phyloP scores from a whole-genome alignment of 768 basidiomycete genomes.

The Tricholoma sp. region DNA sequence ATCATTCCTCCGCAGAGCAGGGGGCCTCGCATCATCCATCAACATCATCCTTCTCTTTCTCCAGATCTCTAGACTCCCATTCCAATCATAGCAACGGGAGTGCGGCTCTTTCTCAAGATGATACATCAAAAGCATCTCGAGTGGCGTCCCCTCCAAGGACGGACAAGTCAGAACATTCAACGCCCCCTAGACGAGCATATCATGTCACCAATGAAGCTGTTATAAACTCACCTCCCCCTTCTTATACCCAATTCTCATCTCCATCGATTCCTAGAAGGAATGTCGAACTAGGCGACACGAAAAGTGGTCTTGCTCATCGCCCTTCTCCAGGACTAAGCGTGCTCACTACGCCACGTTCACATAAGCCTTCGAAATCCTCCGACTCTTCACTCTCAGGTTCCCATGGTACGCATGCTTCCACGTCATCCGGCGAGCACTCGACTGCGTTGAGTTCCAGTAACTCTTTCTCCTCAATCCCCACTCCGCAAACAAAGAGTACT shows the following conservation, averaged over 20 bases:
- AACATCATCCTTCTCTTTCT: slow-evolving; percentile 17
- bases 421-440: neutral
- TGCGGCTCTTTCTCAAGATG: slow-evolving; percentile 9
- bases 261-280: slow-evolving; percentile 12
- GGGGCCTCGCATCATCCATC: slow-evolving; percentile 10
- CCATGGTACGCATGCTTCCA: neutral
- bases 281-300: slow-evolving; percentile 5
- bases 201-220: slow-evolving; percentile 36
- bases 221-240: slow-evolving; percentile 38
- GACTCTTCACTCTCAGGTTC: slow-evolving; percentile 2
- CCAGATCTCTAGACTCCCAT: slow-evolving; percentile 14
- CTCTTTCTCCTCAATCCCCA: neutral
- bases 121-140: neutral
- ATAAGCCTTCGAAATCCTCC: neutral
- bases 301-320: neutral
- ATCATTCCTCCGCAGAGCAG: slow-evolving; percentile 7
- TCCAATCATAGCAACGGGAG: slow-evolving; percentile 13
- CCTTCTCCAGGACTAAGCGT: neutral
- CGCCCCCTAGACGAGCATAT: slow-evolving; percentile 35
- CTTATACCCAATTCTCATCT: slow-evolving; percentile 26
- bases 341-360: slow-evolving; percentile 6
- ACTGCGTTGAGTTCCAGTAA: slow-evolving; percentile 1
- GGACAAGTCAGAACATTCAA: slow-evolving; percentile 7
- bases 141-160: neutral
- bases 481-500: slow-evolving; percentile 2